A percentile compares a stretch with the other conserved stretches of the same genome.
phyloP scores from a whole-genome alignment of 306 rosid genomes.

The Glycine latifolia region DNA sequence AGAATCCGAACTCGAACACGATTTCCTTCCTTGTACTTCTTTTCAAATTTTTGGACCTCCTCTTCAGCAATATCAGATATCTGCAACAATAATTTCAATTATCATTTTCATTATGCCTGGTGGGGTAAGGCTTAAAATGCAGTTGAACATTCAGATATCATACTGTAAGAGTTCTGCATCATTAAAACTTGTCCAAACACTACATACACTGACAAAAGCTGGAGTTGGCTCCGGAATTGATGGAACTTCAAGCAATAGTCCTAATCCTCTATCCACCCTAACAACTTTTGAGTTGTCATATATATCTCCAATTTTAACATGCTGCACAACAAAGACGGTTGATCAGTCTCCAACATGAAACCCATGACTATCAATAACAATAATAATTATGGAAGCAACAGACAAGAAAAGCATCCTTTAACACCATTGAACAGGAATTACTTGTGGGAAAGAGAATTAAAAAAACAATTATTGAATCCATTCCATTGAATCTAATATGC shows the following conservation, averaged over 20 bases:
- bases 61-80: constrained; percentile 84
- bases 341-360: constrained; percentile 40
- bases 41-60: constrained; percentile 76
- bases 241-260: constrained; percentile 84
- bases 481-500: constrained; percentile 13
- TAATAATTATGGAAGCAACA: constrained; percentile 17
- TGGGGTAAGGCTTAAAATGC: constrained; percentile 14
- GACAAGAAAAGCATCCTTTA: constrained; percentile 16
- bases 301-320: constrained; percentile 83
- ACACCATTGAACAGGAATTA: neutral
- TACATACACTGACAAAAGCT: constrained; percentile 81
- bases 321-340: constrained; percentile 55
- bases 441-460: neutral
- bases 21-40: constrained; percentile 88
- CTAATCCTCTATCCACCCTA: constrained; percentile 81
- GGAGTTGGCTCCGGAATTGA: constrained; percentile 79
- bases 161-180: neutral
- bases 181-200: constrained; percentile 33
- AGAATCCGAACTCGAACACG: constrained; percentile 82
- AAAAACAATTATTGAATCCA: neutral
- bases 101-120: constrained; percentile 27
- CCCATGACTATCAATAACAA: neutral
- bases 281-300: constrained; percentile 82
- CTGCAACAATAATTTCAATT: constrained; percentile 53
- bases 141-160: constrained; percentile 37